Base-by-base conservation (phyloP, 768 basidiomycete species). In the Phanerodontia chrysosporium region DNA sequence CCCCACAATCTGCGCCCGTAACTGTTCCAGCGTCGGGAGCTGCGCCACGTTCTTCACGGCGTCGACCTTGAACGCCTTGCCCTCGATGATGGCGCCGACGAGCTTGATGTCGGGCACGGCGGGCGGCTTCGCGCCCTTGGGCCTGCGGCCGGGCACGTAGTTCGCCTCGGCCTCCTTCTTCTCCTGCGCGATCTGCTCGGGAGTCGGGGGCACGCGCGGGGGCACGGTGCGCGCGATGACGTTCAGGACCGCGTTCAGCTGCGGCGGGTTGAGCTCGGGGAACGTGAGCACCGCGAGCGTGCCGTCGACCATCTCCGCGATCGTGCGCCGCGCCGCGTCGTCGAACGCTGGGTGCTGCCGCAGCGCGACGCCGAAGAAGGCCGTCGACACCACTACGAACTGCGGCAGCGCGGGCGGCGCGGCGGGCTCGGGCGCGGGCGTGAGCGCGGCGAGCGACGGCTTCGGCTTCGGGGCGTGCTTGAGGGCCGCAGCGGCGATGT, bases 1-100 rank as follows among this genome's bases (percentile, higher is more conserved):
- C 8, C 94, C 95, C 14, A 95, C 87, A 57, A 98, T 80, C 72
- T 96, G 93, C 18, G 86, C 86, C 54, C 89, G 75, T 60, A 97
- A 72, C 2, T 83, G 86, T 39, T 89, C 88, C 66, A 96, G 72
- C 45, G 87, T 83, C 22, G 94, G 95, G 54, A 96, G 73, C 65
- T 84, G 83, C 30, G 86, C 83, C 4, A 94, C 83, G 14, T 83
- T 78, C 67, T 78, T 75, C 56, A 94, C 74, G 5, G 80, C 79
- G 10, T 78, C 72, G 21, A 82, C 78, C 53, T 84, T 75, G 70
- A 95, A 82, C 57, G 91, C 76, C 60, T 80, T 76, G 35, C 86
- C 86, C 67, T 95, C 94, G 61, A 95, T 79, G 54, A 97, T 69
- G 32, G 89, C 92, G 25, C 89, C 92, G 58, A 93, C 78, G 25